A percentile compares a stretch with the other conserved stretches of the same genome.
phyloP scores from a whole-genome alignment of 1,284 basidiomycete genomes.

The Ustilago trichophora region DNA sequence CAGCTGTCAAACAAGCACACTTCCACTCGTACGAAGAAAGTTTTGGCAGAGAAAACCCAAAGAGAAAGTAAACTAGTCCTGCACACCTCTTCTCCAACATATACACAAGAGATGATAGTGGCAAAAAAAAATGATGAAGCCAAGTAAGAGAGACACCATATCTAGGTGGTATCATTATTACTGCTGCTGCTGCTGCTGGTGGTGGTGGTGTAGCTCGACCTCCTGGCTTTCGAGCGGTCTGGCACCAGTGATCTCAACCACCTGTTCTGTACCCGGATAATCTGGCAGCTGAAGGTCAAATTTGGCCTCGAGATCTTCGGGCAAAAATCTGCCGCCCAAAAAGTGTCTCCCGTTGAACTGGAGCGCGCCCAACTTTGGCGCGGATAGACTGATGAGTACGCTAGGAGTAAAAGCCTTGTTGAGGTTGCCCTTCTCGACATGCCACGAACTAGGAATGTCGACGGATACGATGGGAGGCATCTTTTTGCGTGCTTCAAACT shows the following conservation, averaged over 20 bases:
- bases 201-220: background rate
- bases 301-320: conserved; percentile 65
- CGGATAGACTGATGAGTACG: conserved; percentile 88
- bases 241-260: conserved; percentile 61
- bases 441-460: conserved; percentile 96
- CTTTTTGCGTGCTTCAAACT: conserved; percentile 50
- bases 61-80: no score
- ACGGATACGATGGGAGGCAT: conserved; percentile 69
- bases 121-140: background rate
- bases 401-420: conserved; percentile 75
- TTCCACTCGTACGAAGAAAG: no score
- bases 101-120: no score
- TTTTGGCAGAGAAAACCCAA: no score
- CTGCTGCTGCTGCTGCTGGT: background rate
- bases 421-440: conserved; percentile 78
- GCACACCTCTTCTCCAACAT: no score
- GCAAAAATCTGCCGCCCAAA: conserved; percentile 89
- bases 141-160: no score
- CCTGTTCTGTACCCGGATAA: conserved; percentile 57
- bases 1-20: no score
- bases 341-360: conserved; percentile 82
- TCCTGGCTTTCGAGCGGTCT: conserved; percentile 28
- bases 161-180: no score
- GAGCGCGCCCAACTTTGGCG: conserved; percentile 86
- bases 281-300: conserved; percentile 52